Evolutionary conservation across 345 rosid genomes (phyloP).

Genomic region (Lagerstroemia speciosa): DNA sequence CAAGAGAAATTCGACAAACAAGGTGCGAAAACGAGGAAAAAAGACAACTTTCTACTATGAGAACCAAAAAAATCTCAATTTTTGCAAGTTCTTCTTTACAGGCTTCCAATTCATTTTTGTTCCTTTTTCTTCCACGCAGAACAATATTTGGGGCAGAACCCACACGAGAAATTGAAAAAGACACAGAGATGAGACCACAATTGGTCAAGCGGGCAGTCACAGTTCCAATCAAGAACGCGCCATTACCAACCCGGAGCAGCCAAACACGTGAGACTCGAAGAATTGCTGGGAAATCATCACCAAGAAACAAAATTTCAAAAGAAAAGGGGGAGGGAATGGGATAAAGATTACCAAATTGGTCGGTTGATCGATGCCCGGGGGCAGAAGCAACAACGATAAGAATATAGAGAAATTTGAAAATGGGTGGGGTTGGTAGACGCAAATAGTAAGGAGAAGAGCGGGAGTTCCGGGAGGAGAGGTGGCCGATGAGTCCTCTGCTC

Average conservation of each 20-base stretch:
- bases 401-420: neutral
- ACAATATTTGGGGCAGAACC: neutral
- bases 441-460: neutral
- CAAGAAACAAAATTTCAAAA: neutral
- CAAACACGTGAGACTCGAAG: neutral
- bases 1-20: neutral
- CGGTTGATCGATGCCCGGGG: neutral
- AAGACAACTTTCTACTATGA: too few relatives aligned
- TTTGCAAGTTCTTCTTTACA: neutral
- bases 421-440: neutral
- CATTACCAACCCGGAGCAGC: neutral
- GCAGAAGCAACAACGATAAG: neutral
- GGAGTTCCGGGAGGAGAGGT: neutral
- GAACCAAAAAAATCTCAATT: neutral
- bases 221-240: neutral
- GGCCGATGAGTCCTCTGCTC: constrained; percentile 8
- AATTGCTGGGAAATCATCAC: neutral
- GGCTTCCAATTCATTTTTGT: neutral
- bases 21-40: neutral
- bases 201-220: neutral
- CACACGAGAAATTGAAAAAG: neutral
- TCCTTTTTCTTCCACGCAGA: neutral
- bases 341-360: neutral
- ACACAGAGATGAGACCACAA: neutral
- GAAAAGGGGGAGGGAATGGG: neutral